phyloP scores from a whole-genome alignment of 2,329 filamentous ascomycete species.

The Chrysosporium keratinophilum region DNA sequence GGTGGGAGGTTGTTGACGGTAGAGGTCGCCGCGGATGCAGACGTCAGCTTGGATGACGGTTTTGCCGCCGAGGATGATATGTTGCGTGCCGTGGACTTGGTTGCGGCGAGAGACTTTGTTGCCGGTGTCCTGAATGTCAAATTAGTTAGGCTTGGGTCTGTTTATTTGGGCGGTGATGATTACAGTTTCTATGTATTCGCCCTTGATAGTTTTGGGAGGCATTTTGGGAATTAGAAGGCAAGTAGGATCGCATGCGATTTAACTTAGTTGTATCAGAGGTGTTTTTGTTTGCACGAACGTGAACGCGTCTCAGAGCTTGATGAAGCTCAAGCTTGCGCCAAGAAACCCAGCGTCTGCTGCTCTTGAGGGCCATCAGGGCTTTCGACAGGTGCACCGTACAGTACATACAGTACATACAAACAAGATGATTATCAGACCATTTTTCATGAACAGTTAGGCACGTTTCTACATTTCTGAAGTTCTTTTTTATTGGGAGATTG shows the following conservation, averaged over 20 bases:
- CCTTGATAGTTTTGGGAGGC: constrained; percentile 68
- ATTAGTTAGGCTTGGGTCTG: constrained; percentile 3
- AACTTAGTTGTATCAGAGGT: no score
- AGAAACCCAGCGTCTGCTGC: no score
- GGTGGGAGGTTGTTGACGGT: constrained; percentile 42
- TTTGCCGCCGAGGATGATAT: constrained; percentile 94
- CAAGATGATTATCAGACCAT: no score
- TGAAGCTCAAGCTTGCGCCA: no score
- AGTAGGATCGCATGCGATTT: neutral
- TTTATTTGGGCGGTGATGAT: constrained; percentile 20
- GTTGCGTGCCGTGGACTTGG: constrained; percentile 85
- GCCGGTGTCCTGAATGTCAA: constrained; percentile 64
- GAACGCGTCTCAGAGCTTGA: no score
- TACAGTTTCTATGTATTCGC: constrained; percentile 96
- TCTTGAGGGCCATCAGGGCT: no score
- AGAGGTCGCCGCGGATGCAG: constrained; percentile 83
- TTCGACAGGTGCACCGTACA: no score
- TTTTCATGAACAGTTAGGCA: no score
- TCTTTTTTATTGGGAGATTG: no score
- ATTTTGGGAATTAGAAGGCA: constrained; percentile 34
- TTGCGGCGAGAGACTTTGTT: constrained; percentile 96
- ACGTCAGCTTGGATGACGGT: constrained; percentile 93
- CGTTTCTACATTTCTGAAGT: no score
- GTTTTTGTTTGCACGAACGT: no score
- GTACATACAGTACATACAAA: no score